A percentile compares a stretch with the other conserved stretches of the same genome.
These are phyloP conservation scores for Yamadazyma trypodendri DNA, from an alignment of 1,139 yeast species.

Conservation along the genomic window DNA sequence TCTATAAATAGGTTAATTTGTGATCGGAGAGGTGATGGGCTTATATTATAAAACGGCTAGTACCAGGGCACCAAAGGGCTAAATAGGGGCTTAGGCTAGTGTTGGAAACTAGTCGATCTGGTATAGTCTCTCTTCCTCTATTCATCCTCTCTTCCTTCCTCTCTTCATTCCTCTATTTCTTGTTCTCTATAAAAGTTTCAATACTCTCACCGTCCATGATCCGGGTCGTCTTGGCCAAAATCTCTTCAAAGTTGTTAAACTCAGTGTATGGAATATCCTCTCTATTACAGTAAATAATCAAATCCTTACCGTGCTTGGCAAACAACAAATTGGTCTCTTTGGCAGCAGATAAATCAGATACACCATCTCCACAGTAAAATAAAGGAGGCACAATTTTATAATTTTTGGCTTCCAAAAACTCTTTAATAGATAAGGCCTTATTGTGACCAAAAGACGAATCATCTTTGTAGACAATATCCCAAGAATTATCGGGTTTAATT, in stretches of 20 bases:
- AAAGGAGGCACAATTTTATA: slow-evolving; percentile 48
- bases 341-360: slow-evolving; percentile 92
- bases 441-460: slow-evolving; percentile 92
- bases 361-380: slow-evolving; percentile 97
- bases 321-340: slow-evolving; percentile 88
- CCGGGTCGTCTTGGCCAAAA: slow-evolving; percentile 49
- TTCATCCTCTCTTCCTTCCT: too few species aligned
- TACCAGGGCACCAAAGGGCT: too few species aligned
- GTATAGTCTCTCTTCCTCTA: too few species aligned
- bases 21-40: too few species aligned
- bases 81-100: too few species aligned
- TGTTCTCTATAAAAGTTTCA: slow-evolving; percentile 29
- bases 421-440: slow-evolving; percentile 78
- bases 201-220: slow-evolving; percentile 32
- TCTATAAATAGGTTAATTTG: not conserved
- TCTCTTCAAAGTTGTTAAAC: slow-evolving; percentile 74
- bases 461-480: slow-evolving; percentile 87
- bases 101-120: too few species aligned
- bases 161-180: too few species aligned
- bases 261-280: slow-evolving; percentile 84
- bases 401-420: slow-evolving; percentile 51
- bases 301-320: slow-evolving; percentile 90
- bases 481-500: slow-evolving; percentile 51
- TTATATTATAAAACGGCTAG: too few species aligned
- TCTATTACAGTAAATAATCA: slow-evolving; percentile 76